These are phyloP conservation scores for Nicotiana noctiflora DNA, from an alignment of 257 asterid species.

Conservation along the genomic window DNA sequence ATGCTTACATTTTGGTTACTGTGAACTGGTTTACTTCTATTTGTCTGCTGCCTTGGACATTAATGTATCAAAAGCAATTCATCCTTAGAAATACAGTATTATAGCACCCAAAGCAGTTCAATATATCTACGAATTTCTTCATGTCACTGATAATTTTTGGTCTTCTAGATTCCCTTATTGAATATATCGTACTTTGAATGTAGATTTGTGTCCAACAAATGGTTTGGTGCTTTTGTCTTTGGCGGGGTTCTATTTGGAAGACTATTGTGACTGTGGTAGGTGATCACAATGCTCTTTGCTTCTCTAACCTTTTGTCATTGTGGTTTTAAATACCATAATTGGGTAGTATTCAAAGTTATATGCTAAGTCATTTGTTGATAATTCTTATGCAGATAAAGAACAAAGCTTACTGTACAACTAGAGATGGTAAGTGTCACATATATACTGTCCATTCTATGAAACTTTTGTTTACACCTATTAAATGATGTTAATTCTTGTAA, in stretches of 20 bases:
- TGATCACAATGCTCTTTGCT: neutral
- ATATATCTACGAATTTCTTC: neutral
- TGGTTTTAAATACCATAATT: neutral
- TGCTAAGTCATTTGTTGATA: neutral
- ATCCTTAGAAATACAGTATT: neutral
- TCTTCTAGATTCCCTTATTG: neutral
- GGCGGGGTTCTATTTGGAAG: conserved; percentile 58
- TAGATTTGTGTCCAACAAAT: conserved; percentile 83
- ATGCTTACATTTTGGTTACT: neutral
- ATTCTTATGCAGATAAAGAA: neutral
- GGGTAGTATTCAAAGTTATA: neutral
- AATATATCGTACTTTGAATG: neutral
- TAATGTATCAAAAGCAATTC: neutral
- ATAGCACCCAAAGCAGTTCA: neutral
- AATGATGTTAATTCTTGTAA: too few species aligned
- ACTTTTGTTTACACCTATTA: too few species aligned
- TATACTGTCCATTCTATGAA: too few species aligned
- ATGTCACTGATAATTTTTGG: neutral
- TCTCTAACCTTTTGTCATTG: neutral
- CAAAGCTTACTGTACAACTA: neutral
- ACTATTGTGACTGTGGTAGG: conserved; percentile 36
- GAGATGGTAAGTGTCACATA: neutral
- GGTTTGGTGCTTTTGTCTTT: conserved; percentile 80
- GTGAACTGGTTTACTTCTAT: neutral
- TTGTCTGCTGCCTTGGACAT: neutral